Conservation (phyloP, 1,139 yeast species). For the Meyerozyma smithsonii region DNA sequence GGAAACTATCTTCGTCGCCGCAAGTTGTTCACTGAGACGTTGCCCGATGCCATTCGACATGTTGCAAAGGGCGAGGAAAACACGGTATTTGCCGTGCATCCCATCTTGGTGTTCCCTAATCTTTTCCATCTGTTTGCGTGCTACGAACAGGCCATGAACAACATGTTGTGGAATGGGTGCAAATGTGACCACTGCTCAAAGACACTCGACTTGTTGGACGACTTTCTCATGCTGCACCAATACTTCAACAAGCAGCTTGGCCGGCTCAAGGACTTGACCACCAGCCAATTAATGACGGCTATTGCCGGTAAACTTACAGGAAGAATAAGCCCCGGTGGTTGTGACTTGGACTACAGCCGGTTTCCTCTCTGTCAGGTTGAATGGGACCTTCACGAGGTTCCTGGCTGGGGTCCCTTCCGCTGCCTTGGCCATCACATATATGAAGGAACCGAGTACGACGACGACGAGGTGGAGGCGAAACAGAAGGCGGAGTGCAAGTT, state of each 20-base stretch:
- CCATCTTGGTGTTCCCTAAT: constrained; percentile 50
- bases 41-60: constrained; percentile 39
- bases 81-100: not conserved
- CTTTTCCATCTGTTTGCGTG: constrained; percentile 56
- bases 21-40: constrained; percentile 40
- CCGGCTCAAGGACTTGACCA: constrained; percentile 54
- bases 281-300: constrained; percentile 51
- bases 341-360: constrained; percentile 18
- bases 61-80: not conserved
- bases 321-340: constrained; percentile 24
- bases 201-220: constrained; percentile 49
- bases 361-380: constrained; percentile 21
- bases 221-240: constrained; percentile 57
- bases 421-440: constrained; percentile 32
- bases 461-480: constrained; percentile 19
- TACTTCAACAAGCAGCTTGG: constrained; percentile 44
- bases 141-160: constrained; percentile 66
- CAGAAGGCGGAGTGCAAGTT: constrained; percentile 16
- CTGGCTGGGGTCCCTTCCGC: constrained; percentile 21
- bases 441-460: constrained; percentile 39
- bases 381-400: constrained; percentile 36
- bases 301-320: constrained; percentile 40
- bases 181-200: constrained; percentile 51
- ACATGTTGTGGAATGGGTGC: constrained; percentile 73
- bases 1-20: constrained; percentile 64